Base-by-base conservation (phyloP, 257 asterid genomes). In the Salvia splendens region DNA sequence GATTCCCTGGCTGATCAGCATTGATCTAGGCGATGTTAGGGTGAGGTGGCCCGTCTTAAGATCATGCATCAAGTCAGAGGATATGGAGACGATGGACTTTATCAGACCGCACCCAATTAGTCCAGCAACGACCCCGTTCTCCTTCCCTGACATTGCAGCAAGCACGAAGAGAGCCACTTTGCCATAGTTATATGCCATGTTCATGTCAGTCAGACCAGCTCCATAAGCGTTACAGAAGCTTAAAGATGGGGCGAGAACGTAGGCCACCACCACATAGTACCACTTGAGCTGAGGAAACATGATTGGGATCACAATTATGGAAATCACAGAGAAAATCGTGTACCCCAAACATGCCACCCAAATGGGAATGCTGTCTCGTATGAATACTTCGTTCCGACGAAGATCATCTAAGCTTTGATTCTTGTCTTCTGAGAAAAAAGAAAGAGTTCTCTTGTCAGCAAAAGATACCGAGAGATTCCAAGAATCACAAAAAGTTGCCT, bases 201-300 rank as follows among this genome's bases (percentile, higher is more conserved):
- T 69, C 82, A 73, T 69, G 64, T 78, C 82, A 0, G 82, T 78
- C 3, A 78, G 71, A 9, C 82, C 82, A 3, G 77, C 75, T 0
- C 82, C 82, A 56, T 69, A 78, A 2, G 82, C 79, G 2, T 87
- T 87, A 72, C 91, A 87, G 77, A 87, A 87, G 64, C 89, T 84
- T 5, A 87, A 54, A 10, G 76, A 66, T 0, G 95, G 95, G 46
- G 95, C 91, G 58, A 87, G 65, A 12, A 71, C 17, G 67, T 87
- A 87, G 15, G 83, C 70, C 1, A 83, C 87, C 6, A 76, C 9
- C 3, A 83, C 81, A 70, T 75, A 65, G 80, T 85, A 87, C 91
- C 95, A 87, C 10, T 72, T 77, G 5, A 87, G 85, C 70, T 81
- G 86, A 58, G 73, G 82, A 77, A 87, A 83, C 79, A 87, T 81